Conservation (phyloP, 2,329 filamentous ascomycete genomes). For the Nemania sp. region DNA sequence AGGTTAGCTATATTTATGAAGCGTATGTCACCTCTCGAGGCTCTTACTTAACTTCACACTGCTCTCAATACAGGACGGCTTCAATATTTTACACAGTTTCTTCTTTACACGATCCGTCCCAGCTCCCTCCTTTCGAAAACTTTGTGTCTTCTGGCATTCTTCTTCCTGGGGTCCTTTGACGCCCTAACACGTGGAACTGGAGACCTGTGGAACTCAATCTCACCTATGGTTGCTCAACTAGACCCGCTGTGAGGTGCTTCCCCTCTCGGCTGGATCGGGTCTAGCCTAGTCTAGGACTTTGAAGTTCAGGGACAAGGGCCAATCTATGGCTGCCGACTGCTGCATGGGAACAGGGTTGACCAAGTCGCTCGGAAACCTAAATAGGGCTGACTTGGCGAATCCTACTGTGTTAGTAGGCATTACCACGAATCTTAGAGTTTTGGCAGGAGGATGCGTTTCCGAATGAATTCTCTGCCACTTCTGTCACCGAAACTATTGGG, state of each 20-base stretch:
- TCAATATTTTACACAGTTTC: too few species aligned
- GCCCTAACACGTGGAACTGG: conserved; percentile 37
- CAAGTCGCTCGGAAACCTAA: conserved; percentile 34
- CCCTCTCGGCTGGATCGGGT: conserved; percentile 15
- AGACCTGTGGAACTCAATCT: conserved; percentile 28
- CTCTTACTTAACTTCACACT: too few species aligned
- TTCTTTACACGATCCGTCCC: too few species aligned
- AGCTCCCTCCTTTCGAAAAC: background rate
- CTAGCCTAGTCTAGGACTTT: conserved; percentile 36
- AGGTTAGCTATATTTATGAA: too few species aligned
- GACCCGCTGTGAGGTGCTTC: conserved; percentile 13
- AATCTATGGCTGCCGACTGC: conserved; percentile 25
- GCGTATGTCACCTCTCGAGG: too few species aligned
- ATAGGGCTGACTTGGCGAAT: conserved; percentile 34
- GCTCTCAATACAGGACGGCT: too few species aligned
- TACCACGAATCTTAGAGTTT: conserved; percentile 5
- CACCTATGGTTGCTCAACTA: conserved; percentile 10
- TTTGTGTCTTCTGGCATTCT: background rate
- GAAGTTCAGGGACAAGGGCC: conserved; percentile 27
- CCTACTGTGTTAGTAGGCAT: conserved; percentile 2
- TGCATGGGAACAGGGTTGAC: conserved; percentile 35
- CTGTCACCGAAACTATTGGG: background rate
- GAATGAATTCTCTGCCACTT: background rate
- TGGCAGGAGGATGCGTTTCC: conserved; percentile 11
- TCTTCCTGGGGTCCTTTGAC: conserved; percentile 9